Conservation (phyloP, 176 grass and related monocot genomes). For the Avena sativa region DNA sequence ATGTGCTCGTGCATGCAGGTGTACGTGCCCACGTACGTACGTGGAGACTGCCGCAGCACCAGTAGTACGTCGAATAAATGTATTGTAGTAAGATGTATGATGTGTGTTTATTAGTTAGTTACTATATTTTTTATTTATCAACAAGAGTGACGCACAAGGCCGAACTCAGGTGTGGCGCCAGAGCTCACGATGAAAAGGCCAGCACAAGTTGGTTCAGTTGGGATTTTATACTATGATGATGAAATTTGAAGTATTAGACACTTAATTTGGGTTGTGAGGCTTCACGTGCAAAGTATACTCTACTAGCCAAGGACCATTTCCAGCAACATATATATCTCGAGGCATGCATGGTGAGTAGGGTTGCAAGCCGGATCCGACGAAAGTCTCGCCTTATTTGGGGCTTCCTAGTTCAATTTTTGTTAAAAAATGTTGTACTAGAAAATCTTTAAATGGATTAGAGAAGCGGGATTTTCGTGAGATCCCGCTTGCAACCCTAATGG, state of each 20-base stretch:
- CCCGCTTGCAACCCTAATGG: no score
- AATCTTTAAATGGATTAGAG: no score
- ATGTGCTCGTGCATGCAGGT: not conserved
- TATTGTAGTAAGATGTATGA: not conserved
- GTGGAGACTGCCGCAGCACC: not conserved
- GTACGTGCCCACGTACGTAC: not conserved
- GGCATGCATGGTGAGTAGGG: not conserved
- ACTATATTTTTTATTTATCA: not conserved
- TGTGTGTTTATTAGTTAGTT: not conserved
- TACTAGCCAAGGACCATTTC: not conserved
- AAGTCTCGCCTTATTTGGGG: no score
- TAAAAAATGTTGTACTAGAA: no score
- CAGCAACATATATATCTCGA: not conserved
- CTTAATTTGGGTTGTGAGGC: not conserved
- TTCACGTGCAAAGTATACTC: not conserved
- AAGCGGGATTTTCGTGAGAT: no score
- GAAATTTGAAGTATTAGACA: not conserved
- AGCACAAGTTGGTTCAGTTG: not conserved
- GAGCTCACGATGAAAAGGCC: not conserved
- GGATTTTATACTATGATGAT: not conserved
- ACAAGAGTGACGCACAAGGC: not conserved
- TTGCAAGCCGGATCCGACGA: no score
- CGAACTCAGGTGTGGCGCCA: not conserved
- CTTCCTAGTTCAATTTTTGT: no score
- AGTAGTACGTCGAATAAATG: slow-evolving; percentile 18